phyloP scores from a whole-genome alignment of 2,329 filamentous ascomycete species.

The Colletotrichum sidae region DNA sequence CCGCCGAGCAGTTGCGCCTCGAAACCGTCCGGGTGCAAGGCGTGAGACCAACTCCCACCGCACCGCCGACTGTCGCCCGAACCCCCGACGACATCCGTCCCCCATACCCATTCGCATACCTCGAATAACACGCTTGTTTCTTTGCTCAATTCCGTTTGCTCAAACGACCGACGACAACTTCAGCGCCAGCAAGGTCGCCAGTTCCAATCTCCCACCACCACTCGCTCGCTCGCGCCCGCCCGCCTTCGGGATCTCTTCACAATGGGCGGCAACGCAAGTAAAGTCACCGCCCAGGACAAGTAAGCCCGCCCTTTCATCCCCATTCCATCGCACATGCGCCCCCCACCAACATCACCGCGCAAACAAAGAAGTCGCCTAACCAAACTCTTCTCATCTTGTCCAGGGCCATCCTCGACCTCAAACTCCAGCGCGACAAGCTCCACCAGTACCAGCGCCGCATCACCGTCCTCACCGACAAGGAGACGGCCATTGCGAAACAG shows the following conservation, averaged over 20 bases:
- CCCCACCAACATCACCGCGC: too few species aligned
- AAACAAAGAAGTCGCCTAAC: not conserved
- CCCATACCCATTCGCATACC: not conserved
- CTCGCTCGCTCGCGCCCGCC: too few species aligned
- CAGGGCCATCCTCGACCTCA: conserved; percentile 97
- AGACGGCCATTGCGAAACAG: conserved; percentile 86
- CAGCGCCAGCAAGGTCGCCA: too few species aligned
- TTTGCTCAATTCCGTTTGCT: too few species aligned
- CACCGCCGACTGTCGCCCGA: conserved; percentile 20
- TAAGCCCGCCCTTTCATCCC: conserved; percentile 52
- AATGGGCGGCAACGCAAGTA: conserved; percentile 69
- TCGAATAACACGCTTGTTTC: not conserved
- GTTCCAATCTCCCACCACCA: too few species aligned
- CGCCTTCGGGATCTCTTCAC: conserved; percentile 14
- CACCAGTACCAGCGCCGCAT: conserved; percentile 96
- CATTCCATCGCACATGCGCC: not conserved
- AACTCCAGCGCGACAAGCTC: conserved; percentile 96
- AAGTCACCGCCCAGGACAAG: conserved; percentile 84
- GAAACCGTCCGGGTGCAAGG: conserved; percentile 28
- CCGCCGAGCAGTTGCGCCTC: conserved; percentile 25
- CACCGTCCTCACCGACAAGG: conserved; percentile 83
- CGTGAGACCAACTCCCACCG: conserved; percentile 23
- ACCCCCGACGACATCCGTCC: conserved; percentile 22
- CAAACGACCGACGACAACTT: too few species aligned
- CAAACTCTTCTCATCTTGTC: conserved; percentile 2